phyloP scores from a whole-genome alignment of 176 grass and related monocot species.

The Paspalum notatum region DNA sequence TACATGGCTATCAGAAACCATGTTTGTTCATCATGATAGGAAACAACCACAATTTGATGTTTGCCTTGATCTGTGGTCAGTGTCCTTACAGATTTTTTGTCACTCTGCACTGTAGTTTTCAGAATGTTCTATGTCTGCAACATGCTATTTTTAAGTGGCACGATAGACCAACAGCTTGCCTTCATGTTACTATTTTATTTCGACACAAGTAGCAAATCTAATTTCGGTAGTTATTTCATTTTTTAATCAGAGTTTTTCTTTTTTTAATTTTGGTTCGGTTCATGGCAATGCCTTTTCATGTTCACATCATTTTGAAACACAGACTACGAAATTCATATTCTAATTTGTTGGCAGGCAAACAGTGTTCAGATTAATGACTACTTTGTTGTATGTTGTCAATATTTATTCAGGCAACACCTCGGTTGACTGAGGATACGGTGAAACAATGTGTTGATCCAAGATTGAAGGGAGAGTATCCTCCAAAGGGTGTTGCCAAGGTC shows the following conservation, averaged over 20 bases:
- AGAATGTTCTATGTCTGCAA: neutral
- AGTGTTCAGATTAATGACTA: neutral
- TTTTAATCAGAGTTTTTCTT: neutral
- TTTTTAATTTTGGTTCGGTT: slow-evolving; percentile 13
- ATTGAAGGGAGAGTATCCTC: slow-evolving; percentile 79
- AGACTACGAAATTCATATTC: neutral
- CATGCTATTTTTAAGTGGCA: neutral
- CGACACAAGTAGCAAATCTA: neutral
- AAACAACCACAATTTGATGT: neutral
- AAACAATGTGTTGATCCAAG: slow-evolving; percentile 87
- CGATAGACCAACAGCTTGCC: neutral
- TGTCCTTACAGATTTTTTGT: neutral
- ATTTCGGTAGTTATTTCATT: neutral
- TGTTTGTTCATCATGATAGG: neutral
- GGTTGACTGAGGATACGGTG: slow-evolving; percentile 81
- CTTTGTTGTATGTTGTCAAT: neutral
- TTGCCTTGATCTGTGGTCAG: neutral
- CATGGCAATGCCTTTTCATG: slow-evolving; percentile 1
- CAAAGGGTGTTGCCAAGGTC: slow-evolving; percentile 82
- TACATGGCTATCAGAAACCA: neutral
- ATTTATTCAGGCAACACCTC: slow-evolving; percentile 66
- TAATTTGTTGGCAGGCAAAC: neutral
- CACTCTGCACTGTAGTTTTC: neutral
- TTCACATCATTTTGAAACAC: neutral
- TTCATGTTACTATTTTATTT: slow-evolving; percentile 3